phyloP scores from a whole-genome alignment of 148 eudicot species.

The Dysphania ambrosioides region DNA sequence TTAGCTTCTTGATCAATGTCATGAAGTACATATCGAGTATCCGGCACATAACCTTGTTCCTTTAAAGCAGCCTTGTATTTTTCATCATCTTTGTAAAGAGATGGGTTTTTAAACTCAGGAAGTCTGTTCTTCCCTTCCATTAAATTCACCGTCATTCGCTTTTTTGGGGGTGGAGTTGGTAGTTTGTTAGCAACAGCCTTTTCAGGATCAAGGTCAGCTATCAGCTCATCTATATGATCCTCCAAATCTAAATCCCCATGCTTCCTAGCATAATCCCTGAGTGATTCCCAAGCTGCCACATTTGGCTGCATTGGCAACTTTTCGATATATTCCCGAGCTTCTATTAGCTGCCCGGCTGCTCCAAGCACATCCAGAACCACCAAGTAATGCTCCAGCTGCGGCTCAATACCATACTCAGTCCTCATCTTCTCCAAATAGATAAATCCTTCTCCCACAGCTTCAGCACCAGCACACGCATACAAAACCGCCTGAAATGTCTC shows the following conservation, averaged over 20 bases:
- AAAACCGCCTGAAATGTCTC: constrained; percentile 68
- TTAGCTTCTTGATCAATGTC: constrained; percentile 88
- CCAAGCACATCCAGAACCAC: constrained; percentile 74
- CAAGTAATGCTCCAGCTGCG: constrained; percentile 66
- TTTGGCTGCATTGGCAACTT: constrained; percentile 61
- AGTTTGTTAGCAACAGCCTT: constrained; percentile 56
- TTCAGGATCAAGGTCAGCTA: constrained; percentile 61
- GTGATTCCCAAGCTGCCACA: constrained; percentile 65
- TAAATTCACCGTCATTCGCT: constrained; percentile 59
- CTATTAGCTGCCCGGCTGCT: constrained; percentile 64
- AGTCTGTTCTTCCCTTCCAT: constrained; percentile 77
- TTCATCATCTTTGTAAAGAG: constrained; percentile 78
- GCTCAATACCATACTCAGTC: constrained; percentile 59
- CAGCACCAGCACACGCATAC: constrained; percentile 78
- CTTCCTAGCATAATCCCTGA: constrained; percentile 74
- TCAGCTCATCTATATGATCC: constrained; percentile 67
- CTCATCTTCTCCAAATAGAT: constrained; percentile 68
- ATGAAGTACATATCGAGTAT: constrained; percentile 67
- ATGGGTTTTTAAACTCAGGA: constrained; percentile 64
- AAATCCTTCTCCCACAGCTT: constrained; percentile 78
- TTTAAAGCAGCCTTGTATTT: constrained; percentile 73
- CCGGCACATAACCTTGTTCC: constrained; percentile 73
- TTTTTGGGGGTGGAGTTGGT: constrained; percentile 78
- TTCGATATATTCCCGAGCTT: constrained; percentile 63
- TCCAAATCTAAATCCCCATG: constrained; percentile 92